phyloP scores from a whole-genome alignment of 176 grass and related monocot species.

The Zoysia pacifica region DNA sequence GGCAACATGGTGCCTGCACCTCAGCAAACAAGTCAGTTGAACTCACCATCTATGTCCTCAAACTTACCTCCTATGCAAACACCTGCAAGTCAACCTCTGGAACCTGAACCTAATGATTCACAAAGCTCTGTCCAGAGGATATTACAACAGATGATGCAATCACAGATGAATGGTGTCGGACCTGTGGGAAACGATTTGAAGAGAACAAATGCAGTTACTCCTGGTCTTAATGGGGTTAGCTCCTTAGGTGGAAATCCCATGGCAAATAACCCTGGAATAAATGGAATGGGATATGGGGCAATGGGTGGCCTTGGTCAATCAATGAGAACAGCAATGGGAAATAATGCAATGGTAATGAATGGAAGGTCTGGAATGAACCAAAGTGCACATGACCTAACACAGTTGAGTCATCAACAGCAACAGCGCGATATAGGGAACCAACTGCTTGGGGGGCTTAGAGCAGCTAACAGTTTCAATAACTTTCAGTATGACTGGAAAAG shows the following conservation, averaged over 20 bases:
- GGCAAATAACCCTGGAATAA: constrained; percentile 53
- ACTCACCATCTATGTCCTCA: constrained; percentile 45
- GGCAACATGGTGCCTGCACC: constrained; percentile 57
- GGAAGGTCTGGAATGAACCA: constrained; percentile 75
- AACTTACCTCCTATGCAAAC: constrained; percentile 61
- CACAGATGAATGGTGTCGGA: constrained; percentile 65
- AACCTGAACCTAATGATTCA: constrained; percentile 71
- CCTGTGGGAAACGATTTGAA: constrained; percentile 54
- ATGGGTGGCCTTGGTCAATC: constrained; percentile 52
- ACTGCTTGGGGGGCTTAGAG: constrained; percentile 70
- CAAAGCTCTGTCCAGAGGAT: no score
- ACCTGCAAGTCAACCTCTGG: constrained; percentile 47
- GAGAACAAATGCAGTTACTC: constrained; percentile 58
- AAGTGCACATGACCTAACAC: constrained; percentile 60
- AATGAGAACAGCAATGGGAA: constrained; percentile 52
- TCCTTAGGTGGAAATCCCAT: constrained; percentile 60
- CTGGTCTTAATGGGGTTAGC: constrained; percentile 59
- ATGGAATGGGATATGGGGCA: constrained; percentile 59
- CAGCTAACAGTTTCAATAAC: constrained; percentile 85
- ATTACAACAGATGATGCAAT: not conserved
- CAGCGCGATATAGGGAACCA: constrained; percentile 78
- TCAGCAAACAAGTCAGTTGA: constrained; percentile 58
- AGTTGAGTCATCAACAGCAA: constrained; percentile 68
- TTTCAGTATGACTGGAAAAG: constrained; percentile 88
- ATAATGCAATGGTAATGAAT: constrained; percentile 66